Conservation (phyloP, 257 asterid genomes). For the Nyctanthes arbortristis region DNA sequence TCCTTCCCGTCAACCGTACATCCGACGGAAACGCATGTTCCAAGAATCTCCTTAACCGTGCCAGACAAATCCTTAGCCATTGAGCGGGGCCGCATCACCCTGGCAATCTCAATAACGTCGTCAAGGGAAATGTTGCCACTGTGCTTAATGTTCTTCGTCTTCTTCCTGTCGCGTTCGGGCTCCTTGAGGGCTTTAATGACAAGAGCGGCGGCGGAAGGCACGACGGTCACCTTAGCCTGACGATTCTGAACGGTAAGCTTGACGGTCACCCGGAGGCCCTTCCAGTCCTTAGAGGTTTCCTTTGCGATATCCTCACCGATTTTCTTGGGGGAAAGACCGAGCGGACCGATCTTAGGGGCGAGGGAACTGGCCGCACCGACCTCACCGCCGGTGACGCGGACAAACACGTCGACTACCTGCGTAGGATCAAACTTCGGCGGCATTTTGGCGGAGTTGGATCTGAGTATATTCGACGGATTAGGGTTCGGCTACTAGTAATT, state of each 20-base stretch:
- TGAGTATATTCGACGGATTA: too few relatives aligned
- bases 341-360: slow-evolving; percentile 33
- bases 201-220: slow-evolving; percentile 33
- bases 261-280: slow-evolving; percentile 33
- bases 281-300: slow-evolving; percentile 33
- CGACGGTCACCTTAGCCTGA: slow-evolving; percentile 30
- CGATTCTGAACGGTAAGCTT: slow-evolving; percentile 27
- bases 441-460: slow-evolving; percentile 19
- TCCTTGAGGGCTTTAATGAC: slow-evolving; percentile 35
- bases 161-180: slow-evolving; percentile 31
- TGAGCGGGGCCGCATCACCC: slow-evolving; percentile 21
- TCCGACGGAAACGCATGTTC: slow-evolving; percentile 36
- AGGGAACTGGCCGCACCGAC: too few relatives aligned
- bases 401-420: slow-evolving; percentile 29
- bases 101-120: too few relatives aligned
- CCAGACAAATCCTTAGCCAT: slow-evolving; percentile 35
- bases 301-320: slow-evolving; percentile 31
- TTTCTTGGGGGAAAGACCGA: slow-evolving; percentile 31
- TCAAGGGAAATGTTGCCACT: too few relatives aligned
- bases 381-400: slow-evolving; percentile 40
- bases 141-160: slow-evolving; percentile 31
- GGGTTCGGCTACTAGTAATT: not conserved
- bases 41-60: slow-evolving; percentile 34
- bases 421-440: slow-evolving; percentile 37
- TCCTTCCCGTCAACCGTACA: too few relatives aligned